Evolutionary conservation across 805 yeast species (phyloP), one percentile per base, ranked within the genome.

Genomic region (Grigorovia humatica): DNA sequence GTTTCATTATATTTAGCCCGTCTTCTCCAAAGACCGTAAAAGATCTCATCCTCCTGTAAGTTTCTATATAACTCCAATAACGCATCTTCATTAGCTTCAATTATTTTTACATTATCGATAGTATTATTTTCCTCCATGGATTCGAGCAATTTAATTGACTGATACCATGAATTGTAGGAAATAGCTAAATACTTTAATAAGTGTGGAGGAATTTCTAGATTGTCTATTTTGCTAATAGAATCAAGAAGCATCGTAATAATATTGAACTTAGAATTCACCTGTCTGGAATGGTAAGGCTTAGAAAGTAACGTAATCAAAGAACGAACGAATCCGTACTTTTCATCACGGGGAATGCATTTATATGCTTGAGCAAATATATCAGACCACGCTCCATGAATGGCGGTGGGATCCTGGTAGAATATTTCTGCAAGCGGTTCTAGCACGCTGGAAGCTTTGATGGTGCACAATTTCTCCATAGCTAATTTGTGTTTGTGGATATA

Each of bases 11-110:
- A 93, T 68, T 91, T 91, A 8, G 98, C 96, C 53, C 97, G 78
- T 66, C 98, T 78, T 70, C 98, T 81, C 99, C 99, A 93, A 57
- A 89, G 75, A 3, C 99, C 99, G 65, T 93, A 93, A 65, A 90
- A 93, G 90, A 91, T 86, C 61, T 93, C 99, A 51, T 88, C 95
- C 61, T 93, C 99, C 59, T 88, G 95, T 50, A 93, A 70, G 9
- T 85, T 80, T 5, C 96, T 83, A 61, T 91, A 93, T 66, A 91
- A 72, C 68, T 95, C 97, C 40, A 89, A 80, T 45, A 93, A 69
- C 0, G 99, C 96, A 69, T 93, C 98, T 55, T 85, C 83, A 52
- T 87, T 88, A 2, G 89, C 83, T 52, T 90, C 96, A 27, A 83
- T 77, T 15, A 91, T 87, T 53, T 83, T 83, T 11, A 80, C 75